Percentiles rank a stretch among this genome's conserved stretches.
phyloP scores from a whole-genome alignment of 305 asterid species.

The Fraxinus dipetala region DNA sequence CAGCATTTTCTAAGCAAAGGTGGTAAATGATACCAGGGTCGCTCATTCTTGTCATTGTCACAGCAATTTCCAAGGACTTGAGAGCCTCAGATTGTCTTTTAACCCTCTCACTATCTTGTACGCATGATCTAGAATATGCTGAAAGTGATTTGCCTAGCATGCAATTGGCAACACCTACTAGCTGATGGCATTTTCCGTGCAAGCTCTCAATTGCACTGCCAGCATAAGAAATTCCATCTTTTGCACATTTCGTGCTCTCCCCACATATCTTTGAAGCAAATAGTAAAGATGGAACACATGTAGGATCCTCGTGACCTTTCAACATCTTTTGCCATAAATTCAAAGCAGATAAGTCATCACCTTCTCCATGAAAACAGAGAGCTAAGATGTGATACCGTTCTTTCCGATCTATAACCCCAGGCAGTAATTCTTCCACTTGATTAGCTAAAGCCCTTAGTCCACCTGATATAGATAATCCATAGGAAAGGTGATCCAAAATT shows the following conservation, averaged over 20 bases:
- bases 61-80: constrained; percentile 64
- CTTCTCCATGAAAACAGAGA: constrained; percentile 75
- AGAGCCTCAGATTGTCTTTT: constrained; percentile 62
- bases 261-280: constrained; percentile 70
- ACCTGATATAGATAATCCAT: constrained; percentile 74
- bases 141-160: constrained; percentile 66
- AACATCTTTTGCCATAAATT: constrained; percentile 60
- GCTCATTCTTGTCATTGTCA: constrained; percentile 51
- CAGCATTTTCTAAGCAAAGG: constrained; percentile 77
- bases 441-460: constrained; percentile 64
- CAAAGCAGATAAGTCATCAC: constrained; percentile 57
- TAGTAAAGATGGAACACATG: constrained; percentile 47
- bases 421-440: constrained; percentile 82
- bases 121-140: constrained; percentile 40
- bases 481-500: constrained; percentile 74
- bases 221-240: constrained; percentile 66
- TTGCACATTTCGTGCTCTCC: constrained; percentile 35
- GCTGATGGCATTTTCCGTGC: constrained; percentile 48
- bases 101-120: constrained; percentile 49
- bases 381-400: constrained; percentile 68
- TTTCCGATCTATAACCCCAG: constrained; percentile 53
- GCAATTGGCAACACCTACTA: constrained; percentile 58
- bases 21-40: constrained; percentile 58
- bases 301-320: constrained; percentile 37
- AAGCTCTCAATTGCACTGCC: constrained; percentile 51